Evolutionary conservation across 768 basidiomycete species (phyloP).

Genomic region (Lentinula sp.): DNA sequence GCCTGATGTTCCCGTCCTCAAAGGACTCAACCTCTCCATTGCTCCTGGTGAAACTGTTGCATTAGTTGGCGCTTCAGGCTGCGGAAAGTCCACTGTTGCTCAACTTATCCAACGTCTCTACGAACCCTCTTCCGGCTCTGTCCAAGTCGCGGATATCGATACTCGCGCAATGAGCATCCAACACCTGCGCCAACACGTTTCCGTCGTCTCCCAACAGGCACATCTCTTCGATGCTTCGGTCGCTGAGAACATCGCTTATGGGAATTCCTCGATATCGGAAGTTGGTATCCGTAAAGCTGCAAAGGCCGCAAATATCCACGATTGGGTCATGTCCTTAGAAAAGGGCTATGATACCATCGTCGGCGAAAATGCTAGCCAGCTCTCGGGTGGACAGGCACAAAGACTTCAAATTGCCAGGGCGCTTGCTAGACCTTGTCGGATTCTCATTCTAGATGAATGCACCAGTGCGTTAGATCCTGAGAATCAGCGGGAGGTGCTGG

Average conservation of each 20-base stretch:
- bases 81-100: slow-evolving; percentile 88
- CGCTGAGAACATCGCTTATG: slow-evolving; percentile 87
- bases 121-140: slow-evolving; percentile 62
- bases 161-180: slow-evolving; percentile 56
- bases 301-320: slow-evolving; percentile 74
- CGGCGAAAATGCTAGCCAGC: slow-evolving; percentile 86
- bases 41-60: slow-evolving; percentile 79
- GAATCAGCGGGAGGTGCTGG: slow-evolving; percentile 79
- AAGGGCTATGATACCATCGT: slow-evolving; percentile 83
- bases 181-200: slow-evolving; percentile 80
- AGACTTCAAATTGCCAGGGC: slow-evolving; percentile 89
- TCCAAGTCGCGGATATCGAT: slow-evolving; percentile 50
- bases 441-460: slow-evolving; percentile 91
- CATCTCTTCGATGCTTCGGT: slow-evolving; percentile 87
- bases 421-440: slow-evolving; percentile 63
- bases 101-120: slow-evolving; percentile 69
- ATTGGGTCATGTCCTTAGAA: slow-evolving; percentile 75
- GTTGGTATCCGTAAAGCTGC: slow-evolving; percentile 68
- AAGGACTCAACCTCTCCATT: slow-evolving; percentile 61
- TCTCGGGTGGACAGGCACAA: slow-evolving; percentile 95
- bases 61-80: slow-evolving; percentile 87
- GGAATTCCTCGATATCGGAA: slow-evolving; percentile 40
- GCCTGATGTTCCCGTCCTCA: slow-evolving; percentile 61
- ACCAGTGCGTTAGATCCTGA: slow-evolving; percentile 86
- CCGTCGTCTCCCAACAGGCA: slow-evolving; percentile 84